A percentile compares a stretch with the other conserved stretches of the same genome.
Conservation (phyloP, 495 filamentous ascomycete species). For the Wilcoxina mikolae region DNA sequence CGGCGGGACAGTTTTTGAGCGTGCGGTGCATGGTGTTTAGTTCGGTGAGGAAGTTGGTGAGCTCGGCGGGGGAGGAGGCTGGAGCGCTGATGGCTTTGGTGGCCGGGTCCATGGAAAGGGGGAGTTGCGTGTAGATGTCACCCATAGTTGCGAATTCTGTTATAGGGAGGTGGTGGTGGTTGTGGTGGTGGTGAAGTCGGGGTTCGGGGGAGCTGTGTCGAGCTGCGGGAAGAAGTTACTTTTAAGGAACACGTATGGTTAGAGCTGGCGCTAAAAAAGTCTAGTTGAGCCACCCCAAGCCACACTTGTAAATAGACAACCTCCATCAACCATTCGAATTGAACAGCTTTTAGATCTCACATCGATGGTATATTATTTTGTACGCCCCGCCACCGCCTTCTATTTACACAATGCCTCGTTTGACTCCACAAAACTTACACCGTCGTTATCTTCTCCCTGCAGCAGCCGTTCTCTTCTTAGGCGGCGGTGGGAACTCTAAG, state of each 20-base stretch:
- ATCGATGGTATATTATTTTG: no score
- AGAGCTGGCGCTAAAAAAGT: no score
- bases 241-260: no score
- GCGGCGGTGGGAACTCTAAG: slow-evolving; percentile 59
- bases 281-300: no score
- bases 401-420: no score
- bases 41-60: slow-evolving; percentile 43
- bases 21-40: slow-evolving; percentile 62
- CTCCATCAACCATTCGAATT: no score
- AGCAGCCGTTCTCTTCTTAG: slow-evolving; percentile 17
- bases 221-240: no score
- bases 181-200: slow-evolving; percentile 4
- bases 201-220: no score
- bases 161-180: not conserved
- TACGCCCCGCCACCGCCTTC: no score
- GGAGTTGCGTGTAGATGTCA: slow-evolving; percentile 72
- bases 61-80: slow-evolving; percentile 30
- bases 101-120: slow-evolving; percentile 61
- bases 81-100: slow-evolving; percentile 45
- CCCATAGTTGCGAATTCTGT: slow-evolving; percentile 35
- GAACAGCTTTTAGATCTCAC: no score
- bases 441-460: not conserved
- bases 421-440: no score
- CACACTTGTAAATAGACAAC: no score
- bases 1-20: slow-evolving; percentile 36